Base-by-base conservation (phyloP, 1,139 yeast species). In the Cylindricascospora bacillispora region DNA sequence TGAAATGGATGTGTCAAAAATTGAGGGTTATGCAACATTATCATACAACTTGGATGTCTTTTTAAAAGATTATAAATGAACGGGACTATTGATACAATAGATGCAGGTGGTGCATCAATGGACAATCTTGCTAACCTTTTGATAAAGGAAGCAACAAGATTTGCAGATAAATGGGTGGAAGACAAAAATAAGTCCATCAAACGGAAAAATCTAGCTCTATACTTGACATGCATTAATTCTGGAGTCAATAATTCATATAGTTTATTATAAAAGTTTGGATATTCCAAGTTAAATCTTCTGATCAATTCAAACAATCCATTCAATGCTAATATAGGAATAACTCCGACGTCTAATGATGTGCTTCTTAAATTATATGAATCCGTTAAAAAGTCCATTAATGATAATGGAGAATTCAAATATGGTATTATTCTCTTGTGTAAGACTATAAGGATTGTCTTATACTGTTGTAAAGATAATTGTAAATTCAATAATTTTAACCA, bases 1-100 rank as follows among this genome's bases (percentile, higher is more conserved):
- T 42, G 39, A 29, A 51, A 48, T 18, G 55, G 51, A 28, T 41
- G 37, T 1, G 40, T 34, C 7, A 54, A 39, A 33, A 35, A 54
- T 22, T 35, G 44, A 11, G 58, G 57, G 30, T 52, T 51, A 48
- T 89, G 98, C 27, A 89, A 65, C 70, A 89, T 63, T 15, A 77
- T 63, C 95, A 86, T 86, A 62, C 95, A 85, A 4, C 89, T 71
- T 24, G 97, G 95, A 56, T 89, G 95, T 45, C 82, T 72, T 52
- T 83, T 86, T 43, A 92, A 59, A 41, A 85, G 65, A 54, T 89
- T 89, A 58, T 89, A 89, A 14, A 85, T 67, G 52, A 89, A 82
- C n/a, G 98, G 98, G 18, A 89, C 67, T 17, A 82, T 67, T 6
- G 83, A 72, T 15, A 89, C 93, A 27, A 81, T 73, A 2, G 95